phyloP scores from a whole-genome alignment of 768 basidiomycete genomes.

The Termitomyces sp. region DNA sequence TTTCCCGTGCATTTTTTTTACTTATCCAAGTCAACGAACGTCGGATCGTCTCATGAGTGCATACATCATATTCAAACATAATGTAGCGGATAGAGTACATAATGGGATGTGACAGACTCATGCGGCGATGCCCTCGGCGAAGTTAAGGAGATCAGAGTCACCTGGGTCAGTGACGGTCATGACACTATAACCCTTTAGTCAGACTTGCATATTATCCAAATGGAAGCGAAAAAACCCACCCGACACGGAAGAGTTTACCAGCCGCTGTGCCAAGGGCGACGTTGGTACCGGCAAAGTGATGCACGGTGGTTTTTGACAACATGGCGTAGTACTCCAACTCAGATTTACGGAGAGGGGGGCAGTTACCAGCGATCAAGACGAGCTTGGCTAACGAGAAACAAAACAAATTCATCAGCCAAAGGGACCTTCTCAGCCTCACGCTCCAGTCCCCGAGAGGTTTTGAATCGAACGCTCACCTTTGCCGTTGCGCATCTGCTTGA shows the following conservation, averaged over 20 bases:
- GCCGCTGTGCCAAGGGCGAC: slow-evolving; percentile 98
- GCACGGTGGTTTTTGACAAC: slow-evolving; percentile 98
- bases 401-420: slow-evolving; percentile 53
- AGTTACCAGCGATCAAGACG: slow-evolving; percentile 97
- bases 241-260: slow-evolving; percentile 98
- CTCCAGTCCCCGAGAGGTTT: slow-evolving; percentile 89
- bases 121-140: slow-evolving; percentile 70
- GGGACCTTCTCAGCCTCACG: slow-evolving; percentile 99
- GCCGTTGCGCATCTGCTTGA: slow-evolving; percentile 97
- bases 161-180: slow-evolving; percentile 97
- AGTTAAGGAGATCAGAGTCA: slow-evolving; percentile 91
- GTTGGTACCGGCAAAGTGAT: slow-evolving; percentile 97
- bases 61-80: slow-evolving; percentile 6
- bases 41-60: slow-evolving; percentile 1
- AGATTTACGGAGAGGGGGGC: slow-evolving; percentile 97
- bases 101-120: slow-evolving; percentile 31
- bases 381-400: slow-evolving; percentile 77
- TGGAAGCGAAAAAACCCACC: slow-evolving; percentile 43
- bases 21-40: neutral
- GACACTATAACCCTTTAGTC: slow-evolving; percentile 50
- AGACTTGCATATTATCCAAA: slow-evolving; percentile 16
- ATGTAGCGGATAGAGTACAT: neutral
- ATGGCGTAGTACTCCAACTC: slow-evolving; percentile 99
- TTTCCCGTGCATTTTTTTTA: neutral
- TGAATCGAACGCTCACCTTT: slow-evolving; percentile 70